Conservation (phyloP, 164 flowering plant species). For the Vitis rotundifolia region DNA sequence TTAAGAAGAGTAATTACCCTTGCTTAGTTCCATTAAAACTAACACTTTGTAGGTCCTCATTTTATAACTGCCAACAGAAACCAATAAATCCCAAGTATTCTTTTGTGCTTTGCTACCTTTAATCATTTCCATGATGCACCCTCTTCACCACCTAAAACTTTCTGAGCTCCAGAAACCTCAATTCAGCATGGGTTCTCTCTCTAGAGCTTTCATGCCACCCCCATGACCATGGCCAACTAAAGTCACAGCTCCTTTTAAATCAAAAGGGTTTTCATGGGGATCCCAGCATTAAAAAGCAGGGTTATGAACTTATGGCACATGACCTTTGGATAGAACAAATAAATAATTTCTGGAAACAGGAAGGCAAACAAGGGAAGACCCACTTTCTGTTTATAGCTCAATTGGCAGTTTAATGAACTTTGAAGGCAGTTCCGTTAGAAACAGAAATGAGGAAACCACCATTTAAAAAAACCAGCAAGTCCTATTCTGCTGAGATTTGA, state of each 20-base stretch:
- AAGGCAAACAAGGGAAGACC: conserved; percentile 55
- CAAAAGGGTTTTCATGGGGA: conserved; percentile 67
- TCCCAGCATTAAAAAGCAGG: conserved; percentile 80
- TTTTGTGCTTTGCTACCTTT: conserved; percentile 75
- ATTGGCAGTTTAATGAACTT: conserved; percentile 67
- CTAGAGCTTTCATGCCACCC: conserved; percentile 78
- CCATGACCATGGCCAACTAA: conserved; percentile 77
- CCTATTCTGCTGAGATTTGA: conserved; percentile 53
- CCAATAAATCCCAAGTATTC: conserved; percentile 63
- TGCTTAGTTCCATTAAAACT: conserved; percentile 57
- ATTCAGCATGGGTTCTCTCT: conserved; percentile 49
- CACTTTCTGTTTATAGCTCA: conserved; percentile 58
- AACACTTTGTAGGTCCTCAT: conserved; percentile 50
- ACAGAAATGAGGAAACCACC: conserved; percentile 62
- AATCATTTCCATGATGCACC: conserved; percentile 70
- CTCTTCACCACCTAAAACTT: conserved; percentile 86
- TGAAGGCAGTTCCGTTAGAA: conserved; percentile 60
- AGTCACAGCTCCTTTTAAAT: conserved; percentile 67
- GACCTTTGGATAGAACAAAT: conserved; percentile 66
- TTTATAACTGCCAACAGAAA: conserved; percentile 63
- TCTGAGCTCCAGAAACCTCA: conserved; percentile 68
- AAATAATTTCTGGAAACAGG: conserved; percentile 59
- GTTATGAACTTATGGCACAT: conserved; percentile 38
- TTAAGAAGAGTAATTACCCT: too few species aligned
- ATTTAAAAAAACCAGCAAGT: conserved; percentile 36